Conservation (phyloP, 345 rosid genomes). For the Crucihimalaya himalaica region DNA sequence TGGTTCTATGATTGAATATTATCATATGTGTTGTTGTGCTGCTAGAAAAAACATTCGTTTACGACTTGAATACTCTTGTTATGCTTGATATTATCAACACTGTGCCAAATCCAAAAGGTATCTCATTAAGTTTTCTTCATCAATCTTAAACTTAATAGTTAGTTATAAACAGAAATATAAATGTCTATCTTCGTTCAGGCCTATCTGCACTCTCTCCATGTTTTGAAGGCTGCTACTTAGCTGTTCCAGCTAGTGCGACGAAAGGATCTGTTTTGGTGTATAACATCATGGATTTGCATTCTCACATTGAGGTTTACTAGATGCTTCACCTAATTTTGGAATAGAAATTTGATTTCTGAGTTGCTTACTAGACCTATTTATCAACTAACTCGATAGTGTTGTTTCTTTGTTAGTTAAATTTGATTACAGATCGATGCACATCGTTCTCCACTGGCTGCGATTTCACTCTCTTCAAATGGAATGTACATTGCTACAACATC, state of each 20-base stretch:
- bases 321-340: not conserved
- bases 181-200: constrained; percentile 48
- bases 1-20: constrained; percentile 21
- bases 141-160: not conserved
- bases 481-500: constrained; percentile 91
- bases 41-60: constrained; percentile 78
- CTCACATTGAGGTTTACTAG: constrained; percentile 75
- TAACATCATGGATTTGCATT: constrained; percentile 75
- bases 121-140: not conserved
- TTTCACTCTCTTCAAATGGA: constrained; percentile 78
- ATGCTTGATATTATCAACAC: constrained; percentile 80
- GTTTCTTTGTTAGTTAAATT: constrained; percentile 15
- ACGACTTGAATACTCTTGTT: constrained; percentile 66
- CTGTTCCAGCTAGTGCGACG: constrained; percentile 80
- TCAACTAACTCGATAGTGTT: not conserved
- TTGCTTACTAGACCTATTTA: not conserved
- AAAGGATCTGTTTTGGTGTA: constrained; percentile 86
- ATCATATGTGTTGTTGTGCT: constrained; percentile 83
- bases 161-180: not conserved
- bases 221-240: constrained; percentile 86
- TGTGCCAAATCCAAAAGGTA: constrained; percentile 81
- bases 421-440: constrained; percentile 88
- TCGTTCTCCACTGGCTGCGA: constrained; percentile 75
- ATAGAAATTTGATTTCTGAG: not conserved
- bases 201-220: constrained; percentile 84